Percentiles rank a stretch among this genome's conserved stretches.
These are phyloP conservation scores for Aspergillus phoenicis DNA, from an alignment of 2,329 filamentous ascomycete species.

Conservation along the genomic window DNA sequence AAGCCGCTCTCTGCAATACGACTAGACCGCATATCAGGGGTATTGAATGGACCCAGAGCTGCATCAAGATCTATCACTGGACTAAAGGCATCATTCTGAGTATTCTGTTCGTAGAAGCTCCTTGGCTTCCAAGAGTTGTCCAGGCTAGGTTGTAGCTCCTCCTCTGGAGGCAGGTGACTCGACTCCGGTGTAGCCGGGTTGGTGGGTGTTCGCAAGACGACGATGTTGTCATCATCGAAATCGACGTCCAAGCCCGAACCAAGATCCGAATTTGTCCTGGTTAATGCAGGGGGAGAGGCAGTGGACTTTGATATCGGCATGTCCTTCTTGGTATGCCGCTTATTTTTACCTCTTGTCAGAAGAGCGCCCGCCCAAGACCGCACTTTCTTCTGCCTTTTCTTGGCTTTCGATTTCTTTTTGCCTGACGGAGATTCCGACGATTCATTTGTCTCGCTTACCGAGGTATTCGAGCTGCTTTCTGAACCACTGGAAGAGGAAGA, in stretches of 20 bases:
- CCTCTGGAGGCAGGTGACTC: conserved; percentile 22
- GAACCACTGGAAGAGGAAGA: conserved; percentile 36
- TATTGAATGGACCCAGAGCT: conserved; percentile 89
- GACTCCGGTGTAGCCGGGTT: conserved; percentile 37
- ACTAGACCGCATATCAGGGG: conserved; percentile 50
- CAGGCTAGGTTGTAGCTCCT: conserved; percentile 26
- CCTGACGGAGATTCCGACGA: conserved; percentile 28
- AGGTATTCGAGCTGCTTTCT: conserved; percentile 34
- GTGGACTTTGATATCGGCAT: conserved; percentile 37
- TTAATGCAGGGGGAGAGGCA: conserved; percentile 49
- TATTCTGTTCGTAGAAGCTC: conserved; percentile 47
- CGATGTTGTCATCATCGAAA: conserved; percentile 54
- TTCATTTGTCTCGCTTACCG: conserved; percentile 30
- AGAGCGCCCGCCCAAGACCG: conserved; percentile 62
- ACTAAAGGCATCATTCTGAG: conserved; percentile 67
- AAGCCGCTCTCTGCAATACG: conserved; percentile 39
- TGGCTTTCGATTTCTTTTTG: conserved; percentile 38
- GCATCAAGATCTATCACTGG: conserved; percentile 93
- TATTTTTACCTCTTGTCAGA: conserved; percentile 50
- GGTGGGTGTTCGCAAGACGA: conserved; percentile 49
- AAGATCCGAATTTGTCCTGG: conserved; percentile 45
- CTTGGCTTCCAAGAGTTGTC: conserved; percentile 47
- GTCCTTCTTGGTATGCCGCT: conserved; percentile 50
- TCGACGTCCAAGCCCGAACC: conserved; percentile 48
- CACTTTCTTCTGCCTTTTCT: conserved; percentile 71